Evolutionary conservation across 805 yeast genomes (phyloP), one percentile per base, ranked within the genome.

Genomic region (Debaryomyces prosopidis): DNA sequence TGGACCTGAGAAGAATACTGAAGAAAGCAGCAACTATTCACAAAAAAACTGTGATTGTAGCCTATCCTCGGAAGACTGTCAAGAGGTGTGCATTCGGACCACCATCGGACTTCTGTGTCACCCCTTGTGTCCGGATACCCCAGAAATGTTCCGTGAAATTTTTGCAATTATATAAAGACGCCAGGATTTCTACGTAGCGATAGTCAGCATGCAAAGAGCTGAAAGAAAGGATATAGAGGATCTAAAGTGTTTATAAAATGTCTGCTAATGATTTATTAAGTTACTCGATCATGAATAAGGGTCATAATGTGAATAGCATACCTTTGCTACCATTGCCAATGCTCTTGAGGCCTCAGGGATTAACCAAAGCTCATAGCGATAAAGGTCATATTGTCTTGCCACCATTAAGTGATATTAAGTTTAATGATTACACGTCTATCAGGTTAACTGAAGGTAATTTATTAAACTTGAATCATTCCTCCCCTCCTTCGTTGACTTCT

Each of bases 201-300:
- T 6, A 14, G 37, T 12, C 15, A 14, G 37, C 17, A 2, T 14
- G 6, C 37, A 14, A 34, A 34, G 17, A 31, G 35, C 35, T 31
- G 11, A 31, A 31, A 31, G 11, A 15, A 15, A 31, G 11, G 15
- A 31, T 15, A 14, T 16, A 2, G 19, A 16, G 17, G 19, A 34
- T 34, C 17, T 34, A 17, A 34, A n/a, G 19, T 16, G 19, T 17
- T 44, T 36, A 35, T 43, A 51, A 46, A 36, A 60, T 61, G 58
- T 53, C 62, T 39, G 55, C 67, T 15, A 62, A 60, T 57, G 76
- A 71, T 49, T 63, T 71, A 37, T 57, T 69, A 46, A 55, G 66
- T 41, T 71, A 71, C 48, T 70, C 75, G 30, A 71, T 71, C 44
- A 69, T 70, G 74, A 57, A 59, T 49, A 50, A 52, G 35, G 63